Base-by-base conservation (phyloP, 306 rosid genomes). In the Fragaria ananassa region DNA sequence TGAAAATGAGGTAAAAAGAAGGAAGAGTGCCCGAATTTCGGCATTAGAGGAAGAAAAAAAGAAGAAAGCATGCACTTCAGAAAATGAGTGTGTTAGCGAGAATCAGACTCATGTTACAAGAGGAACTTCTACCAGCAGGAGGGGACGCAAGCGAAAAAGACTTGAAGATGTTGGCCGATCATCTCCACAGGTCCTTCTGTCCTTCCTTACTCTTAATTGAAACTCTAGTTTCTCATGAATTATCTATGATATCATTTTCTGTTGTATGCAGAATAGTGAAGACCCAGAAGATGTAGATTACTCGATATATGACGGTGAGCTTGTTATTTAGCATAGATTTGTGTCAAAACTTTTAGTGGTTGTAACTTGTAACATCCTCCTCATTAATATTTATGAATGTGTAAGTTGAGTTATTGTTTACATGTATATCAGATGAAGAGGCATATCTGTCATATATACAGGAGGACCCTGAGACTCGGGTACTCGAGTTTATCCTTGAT, bases 31-130 rank as follows among this genome's bases (percentile, higher is more conserved):
- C 23, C 64, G 84, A 64, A 77, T 84, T 21, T 68, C 6, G 46
- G 87, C 79, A 51, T 50, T 84, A 63, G 79, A 77, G 63, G 82
- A 84, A 70, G 79, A 68, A 34, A 83, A 75, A 77, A 80, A 21
- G 65, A 76, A 37, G 51, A 76, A 50, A 29, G 35, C 39, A 71
- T 60, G 51, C 67, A n/a, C 29, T 41, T 66, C 37, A 27, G 77
- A 57, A 10, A 4, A 46, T 21, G 64, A 23, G 25, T 49, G 18
- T 8, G 8, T 19, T 8, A 42, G 29, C 0, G 41, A 46, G 35
- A 35, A 60, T 50, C 49, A 41, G 50, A 66, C 46, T 42, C 39
- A 1, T 57, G 60, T 10, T 5, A 21, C 14, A 31, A 51, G 58
- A 56, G 45, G 68, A 53, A 37, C 66, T 44, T 27, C 44, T 46